These are phyloP conservation scores for Sugiyamaella grinbergsii DNA, from an alignment of 1,139 yeast species.

Conservation along the genomic window DNA sequence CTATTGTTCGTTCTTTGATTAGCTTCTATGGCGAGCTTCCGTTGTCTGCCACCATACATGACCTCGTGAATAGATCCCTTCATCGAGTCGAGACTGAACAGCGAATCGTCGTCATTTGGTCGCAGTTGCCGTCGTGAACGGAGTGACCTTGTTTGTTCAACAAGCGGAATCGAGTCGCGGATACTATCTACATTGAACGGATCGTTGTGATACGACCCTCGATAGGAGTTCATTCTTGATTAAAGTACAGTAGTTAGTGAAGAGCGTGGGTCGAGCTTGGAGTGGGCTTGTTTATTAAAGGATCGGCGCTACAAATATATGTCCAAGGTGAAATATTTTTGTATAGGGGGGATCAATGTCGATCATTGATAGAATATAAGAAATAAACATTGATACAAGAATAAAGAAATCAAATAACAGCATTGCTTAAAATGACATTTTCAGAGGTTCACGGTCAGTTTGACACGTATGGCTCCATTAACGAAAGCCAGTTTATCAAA, in stretches of 20 bases:
- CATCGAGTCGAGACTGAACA: constrained; percentile 21
- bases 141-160: constrained; percentile 2
- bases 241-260: background rate
- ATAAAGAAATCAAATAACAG: too few relatives aligned
- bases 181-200: constrained; percentile 21
- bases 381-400: too few relatives aligned
- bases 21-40: background rate
- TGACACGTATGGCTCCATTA: too few relatives aligned
- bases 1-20: background rate
- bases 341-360: background rate
- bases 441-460: background rate
- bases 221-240: background rate
- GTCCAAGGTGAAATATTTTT: background rate
- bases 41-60: background rate
- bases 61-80: constrained; percentile 21
- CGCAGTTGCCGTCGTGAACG: constrained; percentile 10
- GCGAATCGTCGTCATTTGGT: constrained; percentile 14
- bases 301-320: background rate
- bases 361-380: too few relatives aligned
- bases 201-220: constrained; percentile 3
- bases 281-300: constrained; percentile 4
- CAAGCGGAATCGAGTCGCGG: constrained; percentile 9
- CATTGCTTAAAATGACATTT: background rate
- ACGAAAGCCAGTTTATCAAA: too few relatives aligned
- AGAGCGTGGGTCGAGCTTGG: background rate